Evolutionary conservation across 306 rosid species (phyloP), one percentile per base, ranked within the genome.

Genomic region (Nissolia schottii): DNA sequence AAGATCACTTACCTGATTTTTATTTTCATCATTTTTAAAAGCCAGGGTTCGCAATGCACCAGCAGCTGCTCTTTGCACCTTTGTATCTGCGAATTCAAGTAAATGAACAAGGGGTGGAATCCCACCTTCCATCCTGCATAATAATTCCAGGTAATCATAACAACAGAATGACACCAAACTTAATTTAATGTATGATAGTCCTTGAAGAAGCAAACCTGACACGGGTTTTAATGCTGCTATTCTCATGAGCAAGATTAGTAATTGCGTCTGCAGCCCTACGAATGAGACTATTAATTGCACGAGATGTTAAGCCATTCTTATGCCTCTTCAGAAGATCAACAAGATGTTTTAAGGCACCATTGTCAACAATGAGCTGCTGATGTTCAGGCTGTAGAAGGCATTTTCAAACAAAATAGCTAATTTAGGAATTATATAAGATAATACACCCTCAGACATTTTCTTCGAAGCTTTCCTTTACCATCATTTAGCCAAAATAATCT

Each of bases 41-140:
- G 97, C 97, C 59, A 92, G 79, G 20, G 97, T 89, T 60, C 97
- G 82, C 62, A 92, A 62, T 11, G 97, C 97, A 74, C 96, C 97
- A 32, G 97, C 97, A 75, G 96, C 96, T 61, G 97, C 96, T 74
- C 97, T 89, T 80, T 92, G 97, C 82, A 92, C 97, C 87, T 92
- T 92, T 13, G 84, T 80, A 66, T 92, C 97, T 7, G 90, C 70
- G 50, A 92, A 89, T 79, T 86, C 90, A 77, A 92, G 97, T 82
- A 89, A 80, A 77, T 89, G 89, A 75, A 92, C 97, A 59, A 92
- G 87, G 7, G 96, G 97, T 29, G 96, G 96, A 73, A 92, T 92
- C 56, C 97, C 97, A 40, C 97, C 97, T 74, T 92, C 97, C 80
- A 83, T 84, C 87, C 97, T 92, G 78, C 64, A 79, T 25, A 67